Percentiles rank a stretch among this genome's conserved stretches.
phyloP scores from a whole-genome alignment of 768 basidiomycete genomes.

The Hypsizygus marmoreus region DNA sequence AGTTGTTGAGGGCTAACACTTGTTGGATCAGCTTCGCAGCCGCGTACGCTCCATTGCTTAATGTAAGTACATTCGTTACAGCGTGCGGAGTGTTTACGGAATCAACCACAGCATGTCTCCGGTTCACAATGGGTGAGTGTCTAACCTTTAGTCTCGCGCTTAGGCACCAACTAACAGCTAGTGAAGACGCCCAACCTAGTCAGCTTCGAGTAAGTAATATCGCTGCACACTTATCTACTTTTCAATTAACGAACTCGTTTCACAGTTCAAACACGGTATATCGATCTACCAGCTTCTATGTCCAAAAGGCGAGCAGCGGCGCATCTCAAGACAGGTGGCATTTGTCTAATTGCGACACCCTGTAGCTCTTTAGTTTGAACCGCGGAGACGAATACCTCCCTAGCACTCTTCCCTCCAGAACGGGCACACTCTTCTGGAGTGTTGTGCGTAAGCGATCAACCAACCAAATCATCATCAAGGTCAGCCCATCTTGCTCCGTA shows the following conservation, averaged over 20 bases:
- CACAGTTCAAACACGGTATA: conserved; percentile 48
- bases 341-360: not conserved
- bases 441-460: conserved; percentile 43
- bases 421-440: conserved; percentile 64
- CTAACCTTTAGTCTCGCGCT: not conserved
- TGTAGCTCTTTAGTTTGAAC: conserved; percentile 64
- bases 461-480: conserved; percentile 61
- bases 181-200: conserved; percentile 53
- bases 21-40: conserved; percentile 35
- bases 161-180: conserved; percentile 1
- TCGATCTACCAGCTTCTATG: conserved; percentile 58
- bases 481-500: conserved; percentile 12
- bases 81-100: conserved; percentile 3
- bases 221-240: not conserved
- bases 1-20: not conserved
- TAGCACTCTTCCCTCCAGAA: conserved; percentile 52
- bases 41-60: conserved; percentile 57
- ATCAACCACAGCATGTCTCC: conserved; percentile 42
- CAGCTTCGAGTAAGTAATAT: conserved; percentile 51
- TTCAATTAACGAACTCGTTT: not conserved
- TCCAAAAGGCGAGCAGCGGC: conserved; percentile 50
- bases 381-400: conserved; percentile 64
- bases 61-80: conserved; percentile 24
- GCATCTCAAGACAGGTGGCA: not conserved
- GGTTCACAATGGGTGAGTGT: conserved; percentile 51